phyloP scores from a whole-genome alignment of 1,284 basidiomycete species.

The Cryptococcus sp. region DNA sequence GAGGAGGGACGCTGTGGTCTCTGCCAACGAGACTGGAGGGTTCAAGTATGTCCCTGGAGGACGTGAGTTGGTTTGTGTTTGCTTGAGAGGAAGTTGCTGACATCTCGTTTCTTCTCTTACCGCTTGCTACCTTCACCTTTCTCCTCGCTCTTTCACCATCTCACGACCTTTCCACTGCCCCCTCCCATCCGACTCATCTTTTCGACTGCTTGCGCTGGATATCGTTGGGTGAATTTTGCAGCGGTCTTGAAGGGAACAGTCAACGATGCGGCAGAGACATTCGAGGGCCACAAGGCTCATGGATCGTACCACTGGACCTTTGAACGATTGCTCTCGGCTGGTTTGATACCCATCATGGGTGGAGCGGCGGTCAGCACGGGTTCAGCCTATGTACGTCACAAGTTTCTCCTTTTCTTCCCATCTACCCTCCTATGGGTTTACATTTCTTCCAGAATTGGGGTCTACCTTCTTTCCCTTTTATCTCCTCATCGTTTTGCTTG shows the following conservation, averaged over 20 bases:
- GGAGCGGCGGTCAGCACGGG: constrained; percentile 69
- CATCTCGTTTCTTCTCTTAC: background rate
- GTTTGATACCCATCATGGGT: constrained; percentile 80
- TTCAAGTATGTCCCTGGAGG: constrained; percentile 48
- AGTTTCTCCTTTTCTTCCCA: background rate
- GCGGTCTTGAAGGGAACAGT: constrained; percentile 89
- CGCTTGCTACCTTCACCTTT: background rate
- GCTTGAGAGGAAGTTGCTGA: background rate
- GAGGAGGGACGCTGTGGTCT: constrained; percentile 24
- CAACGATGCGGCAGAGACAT: constrained; percentile 90
- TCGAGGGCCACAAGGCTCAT: constrained; percentile 69
- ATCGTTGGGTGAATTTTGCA: constrained; percentile 39
- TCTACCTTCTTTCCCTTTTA: background rate
- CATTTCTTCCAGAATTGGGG: background rate
- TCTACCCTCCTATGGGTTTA: background rate
- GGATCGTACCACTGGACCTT: constrained; percentile 99
- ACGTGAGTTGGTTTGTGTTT: constrained; percentile 31
- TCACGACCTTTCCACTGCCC: background rate
- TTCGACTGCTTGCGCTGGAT: background rate
- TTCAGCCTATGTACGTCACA: constrained; percentile 53
- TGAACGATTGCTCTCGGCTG: constrained; percentile 81
- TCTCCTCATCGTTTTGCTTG: background rate
- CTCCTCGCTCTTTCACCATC: background rate
- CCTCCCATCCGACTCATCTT: background rate
- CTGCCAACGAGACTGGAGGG: constrained; percentile 43